Conservation (phyloP, 768 basidiomycete species). For the Lepiota venenata region DNA sequence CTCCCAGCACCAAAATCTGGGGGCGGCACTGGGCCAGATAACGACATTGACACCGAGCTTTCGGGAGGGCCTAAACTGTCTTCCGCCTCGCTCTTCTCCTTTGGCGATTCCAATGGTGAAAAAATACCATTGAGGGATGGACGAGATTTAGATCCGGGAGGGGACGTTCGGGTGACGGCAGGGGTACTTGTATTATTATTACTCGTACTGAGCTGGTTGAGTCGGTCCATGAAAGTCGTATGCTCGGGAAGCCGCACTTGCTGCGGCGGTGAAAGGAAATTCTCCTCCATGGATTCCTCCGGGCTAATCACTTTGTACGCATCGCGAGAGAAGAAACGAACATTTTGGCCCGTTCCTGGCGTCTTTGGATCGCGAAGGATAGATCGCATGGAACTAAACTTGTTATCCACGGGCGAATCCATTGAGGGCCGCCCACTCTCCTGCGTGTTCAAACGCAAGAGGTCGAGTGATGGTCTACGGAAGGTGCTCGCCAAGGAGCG, state of each 20-base stretch:
- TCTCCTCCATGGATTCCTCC: conserved; percentile 50
- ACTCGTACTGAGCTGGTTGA: conserved; percentile 23
- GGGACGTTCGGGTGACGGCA: conserved; percentile 27
- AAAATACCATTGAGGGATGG: conserved; percentile 51
- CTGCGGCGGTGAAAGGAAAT: conserved; percentile 26
- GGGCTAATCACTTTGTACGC: conserved; percentile 64
- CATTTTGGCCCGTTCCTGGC: conserved; percentile 75
- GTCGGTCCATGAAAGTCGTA: conserved; percentile 28
- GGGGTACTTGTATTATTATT: conserved; percentile 24
- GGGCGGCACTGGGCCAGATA: conserved; percentile 31
- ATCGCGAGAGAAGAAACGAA: conserved; percentile 73
- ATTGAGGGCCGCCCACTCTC: conserved; percentile 13
- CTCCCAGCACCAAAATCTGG: conserved; percentile 40
- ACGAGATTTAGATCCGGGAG: conserved; percentile 30
- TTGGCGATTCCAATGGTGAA: conserved; percentile 31
- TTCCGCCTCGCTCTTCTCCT: conserved; percentile 13
- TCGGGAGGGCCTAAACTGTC: conserved; percentile 18
- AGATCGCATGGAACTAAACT: conserved; percentile 59
- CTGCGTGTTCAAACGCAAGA: conserved; percentile 28
- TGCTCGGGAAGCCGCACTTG: conserved; percentile 19
- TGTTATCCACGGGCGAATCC: conserved; percentile 21
- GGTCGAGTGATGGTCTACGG: conserved; percentile 36
- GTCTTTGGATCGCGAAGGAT: conserved; percentile 71
- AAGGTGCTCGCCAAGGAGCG: conserved; percentile 23
- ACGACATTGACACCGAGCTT: conserved; percentile 27